Evolutionary conservation across 2,329 filamentous ascomycete species (phyloP).

Genomic region (Stachybotrys chartarum): DNA sequence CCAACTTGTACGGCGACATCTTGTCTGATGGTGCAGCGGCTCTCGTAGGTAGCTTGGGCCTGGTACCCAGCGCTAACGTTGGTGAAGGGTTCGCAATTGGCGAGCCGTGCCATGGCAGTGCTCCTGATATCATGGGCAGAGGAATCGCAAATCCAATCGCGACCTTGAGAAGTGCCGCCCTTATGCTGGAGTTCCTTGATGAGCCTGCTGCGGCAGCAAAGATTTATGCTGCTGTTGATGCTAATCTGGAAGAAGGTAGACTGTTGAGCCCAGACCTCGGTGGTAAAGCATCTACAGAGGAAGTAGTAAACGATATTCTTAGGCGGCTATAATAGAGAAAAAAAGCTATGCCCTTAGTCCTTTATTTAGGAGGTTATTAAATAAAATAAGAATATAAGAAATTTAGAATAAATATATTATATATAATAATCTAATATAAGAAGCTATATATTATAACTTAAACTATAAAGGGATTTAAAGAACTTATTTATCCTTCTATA

Average conservation of each 20-base stretch:
- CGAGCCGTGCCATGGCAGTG: constrained; percentile 94
- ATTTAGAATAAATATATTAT: not conserved
- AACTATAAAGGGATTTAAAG: too few relatives aligned
- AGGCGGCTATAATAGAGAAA: constrained; percentile 57
- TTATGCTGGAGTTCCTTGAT: constrained; percentile 95
- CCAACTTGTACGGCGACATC: constrained; percentile 96
- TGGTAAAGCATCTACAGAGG: constrained; percentile 74
- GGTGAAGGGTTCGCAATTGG: constrained; percentile 92
- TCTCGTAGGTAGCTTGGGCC: constrained; percentile 81
- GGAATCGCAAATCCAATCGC: constrained; percentile 95
- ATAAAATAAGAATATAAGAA: too few relatives aligned
- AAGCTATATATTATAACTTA: not conserved
- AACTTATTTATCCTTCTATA: not conserved
- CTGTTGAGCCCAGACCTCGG: constrained; percentile 85
- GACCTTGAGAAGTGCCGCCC: constrained; percentile 79
- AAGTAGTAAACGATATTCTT: constrained; percentile 83
- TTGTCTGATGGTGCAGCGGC: constrained; percentile 92
- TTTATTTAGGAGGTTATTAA: too few relatives aligned
- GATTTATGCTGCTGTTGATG: constrained; percentile 91
- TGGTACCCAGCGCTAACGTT: constrained; percentile 93
- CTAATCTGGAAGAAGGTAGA: constrained; percentile 75
- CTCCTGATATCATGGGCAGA: constrained; percentile 90
- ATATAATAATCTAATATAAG: not conserved
- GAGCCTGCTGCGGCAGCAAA: constrained; percentile 78
- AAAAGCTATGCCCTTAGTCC: not conserved